Base-by-base conservation (phyloP, 495 filamentous ascomycete genomes). In the Xylaria palmicola region DNA sequence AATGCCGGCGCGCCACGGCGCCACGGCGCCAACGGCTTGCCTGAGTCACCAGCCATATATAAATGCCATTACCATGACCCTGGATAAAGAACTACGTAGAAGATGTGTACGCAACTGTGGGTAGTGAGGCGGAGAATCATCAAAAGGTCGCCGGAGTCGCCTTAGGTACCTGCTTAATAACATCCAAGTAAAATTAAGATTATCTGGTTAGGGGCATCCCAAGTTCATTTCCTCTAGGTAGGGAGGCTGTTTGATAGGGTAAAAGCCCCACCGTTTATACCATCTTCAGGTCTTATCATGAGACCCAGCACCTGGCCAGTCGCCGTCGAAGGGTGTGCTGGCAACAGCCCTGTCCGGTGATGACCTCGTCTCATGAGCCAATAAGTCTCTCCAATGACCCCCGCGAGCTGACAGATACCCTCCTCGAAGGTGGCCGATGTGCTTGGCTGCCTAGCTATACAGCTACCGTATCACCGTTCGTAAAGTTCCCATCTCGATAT, bases 281-380 rank as follows among this genome's bases (percentile, higher is more conserved):
- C 3, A n/a, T 37, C 27, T 22, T 49, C 41, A 34, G 20, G 32
- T 47, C 55, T 58, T 43, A 39, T 37, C 55, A 48, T 43, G 55
- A 39, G 55, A 43, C n/a, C 43, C 13, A 57, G 26, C 19, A 17
- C 15, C 24, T 34, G 40, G 54, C 39, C 24, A 40, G 32, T 56
- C 40, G 36, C 22, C 30, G 37, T 20, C 43, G 54, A 57, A 19
- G 43, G 41, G 41, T 30, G 55, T 48, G 55, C 44, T 48, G 55
- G 55, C 55, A 58, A 15, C 55, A 12, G 34, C 29, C 40, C 43
- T 24, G 20, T 57, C 39, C 20, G 39, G 32, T n/a, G 10, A 47
- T 13, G 27, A 57, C 34, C 40, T 47, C 32, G 17, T 58, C 29
- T 19, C 19, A 36, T 37, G 55, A 30, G 20, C 19, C 52, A 47